Conservation (phyloP, 495 filamentous ascomycete species). For the Parathielavia hyrcaniae region DNA sequence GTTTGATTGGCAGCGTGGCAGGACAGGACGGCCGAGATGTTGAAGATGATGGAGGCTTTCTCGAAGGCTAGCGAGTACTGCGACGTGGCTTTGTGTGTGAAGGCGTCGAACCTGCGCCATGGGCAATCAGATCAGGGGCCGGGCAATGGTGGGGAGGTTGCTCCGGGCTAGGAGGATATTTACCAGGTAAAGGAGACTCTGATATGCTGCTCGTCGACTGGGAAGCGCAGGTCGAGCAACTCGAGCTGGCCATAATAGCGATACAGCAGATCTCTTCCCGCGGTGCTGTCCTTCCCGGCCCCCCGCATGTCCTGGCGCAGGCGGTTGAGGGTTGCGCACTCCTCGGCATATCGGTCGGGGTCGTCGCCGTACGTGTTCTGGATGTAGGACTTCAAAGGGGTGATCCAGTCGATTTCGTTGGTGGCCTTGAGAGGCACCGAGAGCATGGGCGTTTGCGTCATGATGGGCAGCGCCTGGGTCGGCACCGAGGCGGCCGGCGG, state of each 20-base stretch:
- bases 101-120: conserved; percentile 81
- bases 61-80: conserved; percentile 97
- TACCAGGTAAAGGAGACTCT: conserved; percentile 99
- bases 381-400: conserved; percentile 89
- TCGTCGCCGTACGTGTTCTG: conserved; percentile 91
- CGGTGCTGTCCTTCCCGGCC: conserved; percentile 92
- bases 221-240: conserved; percentile 87
- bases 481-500: conserved; percentile 4
- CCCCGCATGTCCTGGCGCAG: conserved; percentile 98
- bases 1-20: conserved; percentile 94
- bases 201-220: conserved; percentile 96
- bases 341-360: conserved; percentile 86
- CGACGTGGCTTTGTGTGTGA: conserved; percentile 90
- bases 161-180: not conserved
- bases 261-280: conserved; percentile 87
- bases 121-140: conserved; percentile 20
- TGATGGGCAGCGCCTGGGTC: conserved; percentile 31
- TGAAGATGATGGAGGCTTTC: conserved; percentile 99
- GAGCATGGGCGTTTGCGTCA: conserved; percentile 85
- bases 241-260: conserved; percentile 97
- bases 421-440: conserved; percentile 93
- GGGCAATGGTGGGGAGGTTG: not conserved
- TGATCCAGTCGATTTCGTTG: conserved; percentile 98
- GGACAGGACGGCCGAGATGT: conserved; percentile 94
- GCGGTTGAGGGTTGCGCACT: conserved; percentile 94